Percentiles rank a stretch among this genome's conserved stretches.
These are phyloP conservation scores for Chrysanthemum seticuspe DNA, from an alignment of 129 eudicot species.

Conservation along the genomic window DNA sequence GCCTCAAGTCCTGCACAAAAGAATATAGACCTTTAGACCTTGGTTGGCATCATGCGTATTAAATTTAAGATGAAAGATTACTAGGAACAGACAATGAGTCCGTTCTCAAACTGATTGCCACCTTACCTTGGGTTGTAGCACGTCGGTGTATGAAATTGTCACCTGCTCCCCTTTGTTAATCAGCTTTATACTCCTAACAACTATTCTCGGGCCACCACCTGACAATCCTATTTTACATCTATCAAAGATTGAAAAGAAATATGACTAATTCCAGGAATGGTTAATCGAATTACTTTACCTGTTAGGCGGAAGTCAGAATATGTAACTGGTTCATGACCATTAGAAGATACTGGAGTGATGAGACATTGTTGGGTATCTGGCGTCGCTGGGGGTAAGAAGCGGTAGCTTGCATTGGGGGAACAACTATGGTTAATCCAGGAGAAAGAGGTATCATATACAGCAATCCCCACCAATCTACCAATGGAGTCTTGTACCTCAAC, in stretches of 20 bases:
- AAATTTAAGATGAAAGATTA: not conserved
- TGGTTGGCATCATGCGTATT: not conserved
- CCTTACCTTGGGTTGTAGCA: conserved; percentile 71
- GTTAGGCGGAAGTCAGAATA: not conserved
- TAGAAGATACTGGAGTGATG: conserved; percentile 30
- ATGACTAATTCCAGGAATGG: not conserved
- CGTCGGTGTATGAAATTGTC: conserved; percentile 63
- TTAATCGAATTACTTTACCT: conserved; percentile 6
- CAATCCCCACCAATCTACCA: conserved; percentile 57
- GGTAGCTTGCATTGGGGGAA: conserved; percentile 68
- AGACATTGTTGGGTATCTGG: conserved; percentile 1
- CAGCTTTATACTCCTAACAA: conserved; percentile 51
- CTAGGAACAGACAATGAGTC: too few species aligned
- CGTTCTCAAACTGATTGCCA: too few species aligned
- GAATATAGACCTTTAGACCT: too few species aligned
- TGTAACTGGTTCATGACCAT: not conserved
- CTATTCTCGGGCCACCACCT: conserved; percentile 60
- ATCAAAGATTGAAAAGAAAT: not conserved
- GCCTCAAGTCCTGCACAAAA: conserved; percentile 56
- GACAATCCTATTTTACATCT: conserved; percentile 19
- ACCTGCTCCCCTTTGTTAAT: conserved; percentile 62
- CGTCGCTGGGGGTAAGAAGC: conserved; percentile 27
- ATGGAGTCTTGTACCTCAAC: conserved; percentile 60
- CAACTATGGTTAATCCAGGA: conserved; percentile 89
- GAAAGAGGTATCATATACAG: conserved; percentile 45